Conservation (phyloP, 1,139 yeast genomes). For the Candida smagusa region DNA sequence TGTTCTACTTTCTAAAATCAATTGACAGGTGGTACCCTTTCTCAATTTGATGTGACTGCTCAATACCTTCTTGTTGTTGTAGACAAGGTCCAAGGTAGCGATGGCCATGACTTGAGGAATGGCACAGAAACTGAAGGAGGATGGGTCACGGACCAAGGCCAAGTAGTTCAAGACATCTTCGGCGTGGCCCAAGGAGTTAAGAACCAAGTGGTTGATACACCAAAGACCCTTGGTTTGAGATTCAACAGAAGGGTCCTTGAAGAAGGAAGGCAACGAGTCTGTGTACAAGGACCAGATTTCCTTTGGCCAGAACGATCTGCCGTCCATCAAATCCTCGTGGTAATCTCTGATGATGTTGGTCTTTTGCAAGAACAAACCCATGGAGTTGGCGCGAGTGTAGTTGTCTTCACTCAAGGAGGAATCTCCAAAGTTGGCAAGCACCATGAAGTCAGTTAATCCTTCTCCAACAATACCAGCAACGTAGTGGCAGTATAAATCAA, state of each 20-base stretch:
- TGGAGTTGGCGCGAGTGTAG: conserved; percentile 65
- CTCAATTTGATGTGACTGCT: conserved; percentile 79
- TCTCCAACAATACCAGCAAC: conserved; percentile 99
- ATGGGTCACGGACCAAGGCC: conserved; percentile 73
- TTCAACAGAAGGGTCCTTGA: conserved; percentile 38
- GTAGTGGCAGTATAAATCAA: conserved; percentile 88
- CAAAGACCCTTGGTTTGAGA: conserved; percentile 52
- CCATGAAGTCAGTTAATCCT: conserved; percentile 81
- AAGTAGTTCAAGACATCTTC: conserved; percentile 76
- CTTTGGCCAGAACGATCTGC: conserved; percentile 94
- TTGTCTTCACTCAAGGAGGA: conserved; percentile 46
- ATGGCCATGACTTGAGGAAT: conserved; percentile 99
- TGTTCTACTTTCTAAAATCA: conserved; percentile 72
- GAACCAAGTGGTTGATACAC: conserved; percentile 80
- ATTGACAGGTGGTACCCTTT: conserved; percentile 81
- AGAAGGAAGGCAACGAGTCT: conserved; percentile 56
- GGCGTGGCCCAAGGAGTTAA: conserved; percentile 76
- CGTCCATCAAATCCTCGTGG: conserved; percentile 87
- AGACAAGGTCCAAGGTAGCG: conserved; percentile 84
- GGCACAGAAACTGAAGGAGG: conserved; percentile 87
- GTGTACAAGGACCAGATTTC: conserved; percentile 89
- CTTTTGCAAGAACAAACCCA: conserved; percentile 95
- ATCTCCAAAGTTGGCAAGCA: conserved; percentile 63
- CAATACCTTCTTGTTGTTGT: conserved; percentile 75
- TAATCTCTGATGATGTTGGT: conserved; percentile 95